Evolutionary conservation across 148 eudicot genomes (phyloP), one percentile per base, ranked within the genome.

Genomic region (Polygonum maritimum): DNA sequence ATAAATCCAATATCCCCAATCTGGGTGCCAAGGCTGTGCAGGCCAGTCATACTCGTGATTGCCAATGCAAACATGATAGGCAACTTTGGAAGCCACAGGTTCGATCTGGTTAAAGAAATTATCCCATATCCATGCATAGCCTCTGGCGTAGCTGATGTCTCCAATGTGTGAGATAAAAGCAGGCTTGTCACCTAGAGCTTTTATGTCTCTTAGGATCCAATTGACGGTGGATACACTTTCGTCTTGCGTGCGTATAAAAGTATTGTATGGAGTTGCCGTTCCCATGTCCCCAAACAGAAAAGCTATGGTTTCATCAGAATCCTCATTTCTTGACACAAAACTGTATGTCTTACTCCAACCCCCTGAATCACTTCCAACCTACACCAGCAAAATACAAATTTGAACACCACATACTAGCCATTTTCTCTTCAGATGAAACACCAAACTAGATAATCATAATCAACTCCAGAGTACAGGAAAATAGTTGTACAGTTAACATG

Each of bases 21-120:
- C 90, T 10, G 99, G 99, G 69, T 85, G 92, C 92, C 94, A 96
- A 39, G 98, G 99, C 81, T 96, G 99, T 11, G 67, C 60, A 19
- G 97, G 98, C 98, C 98, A 96, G 78, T 96, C 91, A 54, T 96
- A 96, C 80, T 96, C 99, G 45, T 96, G 99, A 75, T 96, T 96
- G 22, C 99, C 99, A 13, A 96, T 87, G 86, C 97, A 96, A 2
- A 96, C 97, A 65, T 89, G 96, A 79, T 96, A 96, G 9, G 98
- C 91, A 38, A 89, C 83, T 79, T 79, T 80, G 33, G 99, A 87
- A 58, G 99, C 92, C 55, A 96, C 78, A 0, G 97, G 94, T 76
- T 92, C 93, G 48, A 96, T 88, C 80, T 90, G 99, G 63, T 84
- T 76, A 60, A 96, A 92, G 77, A 96, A 96, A 77, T 89, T 85